Percentiles rank a stretch among this genome's conserved stretches.
These are phyloP conservation scores for Ophiostoma angusticollis DNA, from an alignment of 2,329 filamentous ascomycete genomes.

Conservation along the genomic window DNA sequence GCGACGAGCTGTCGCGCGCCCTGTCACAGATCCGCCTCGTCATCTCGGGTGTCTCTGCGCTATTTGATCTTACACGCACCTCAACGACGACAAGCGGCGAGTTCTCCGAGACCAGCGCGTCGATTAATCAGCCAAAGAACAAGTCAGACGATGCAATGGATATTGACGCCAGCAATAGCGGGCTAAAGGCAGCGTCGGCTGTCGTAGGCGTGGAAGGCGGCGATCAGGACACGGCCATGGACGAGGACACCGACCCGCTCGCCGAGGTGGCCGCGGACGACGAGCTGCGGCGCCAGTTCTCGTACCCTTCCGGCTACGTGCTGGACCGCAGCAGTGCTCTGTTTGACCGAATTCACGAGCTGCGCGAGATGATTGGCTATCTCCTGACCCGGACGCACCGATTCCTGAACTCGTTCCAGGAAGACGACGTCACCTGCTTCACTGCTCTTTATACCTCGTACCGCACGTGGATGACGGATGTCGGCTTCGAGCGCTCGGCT, in stretches of 20 bases:
- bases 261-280: conserved; percentile 63
- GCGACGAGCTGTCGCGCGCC: conserved; percentile 85
- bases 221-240: conserved; percentile 30
- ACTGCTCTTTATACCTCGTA: conserved; percentile 87
- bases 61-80: conserved; percentile 72
- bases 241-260: conserved; percentile 40
- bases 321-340: conserved; percentile 48
- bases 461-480: conserved; percentile 92
- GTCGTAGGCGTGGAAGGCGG: conserved; percentile 42
- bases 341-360: conserved; percentile 65
- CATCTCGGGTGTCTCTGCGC: conserved; percentile 73
- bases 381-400: conserved; percentile 72
- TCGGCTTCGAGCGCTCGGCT: conserved; percentile 89
- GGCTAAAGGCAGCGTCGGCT: conserved; percentile 9
- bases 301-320: conserved; percentile 78
- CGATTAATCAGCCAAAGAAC: too few relatives aligned
- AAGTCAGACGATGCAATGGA: conserved; percentile 2
- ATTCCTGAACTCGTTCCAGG: conserved; percentile 72
- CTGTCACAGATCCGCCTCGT: conserved; percentile 80
- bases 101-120: conserved; percentile 27
- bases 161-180: conserved; percentile 12
- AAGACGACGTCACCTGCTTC: conserved; percentile 94
- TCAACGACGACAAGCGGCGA: conserved; percentile 32
- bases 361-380: conserved; percentile 68
- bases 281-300: conserved; percentile 72